Evolutionary conservation across 176 grass and related monocot species (phyloP).

Genomic region (Poa pratensis): DNA sequence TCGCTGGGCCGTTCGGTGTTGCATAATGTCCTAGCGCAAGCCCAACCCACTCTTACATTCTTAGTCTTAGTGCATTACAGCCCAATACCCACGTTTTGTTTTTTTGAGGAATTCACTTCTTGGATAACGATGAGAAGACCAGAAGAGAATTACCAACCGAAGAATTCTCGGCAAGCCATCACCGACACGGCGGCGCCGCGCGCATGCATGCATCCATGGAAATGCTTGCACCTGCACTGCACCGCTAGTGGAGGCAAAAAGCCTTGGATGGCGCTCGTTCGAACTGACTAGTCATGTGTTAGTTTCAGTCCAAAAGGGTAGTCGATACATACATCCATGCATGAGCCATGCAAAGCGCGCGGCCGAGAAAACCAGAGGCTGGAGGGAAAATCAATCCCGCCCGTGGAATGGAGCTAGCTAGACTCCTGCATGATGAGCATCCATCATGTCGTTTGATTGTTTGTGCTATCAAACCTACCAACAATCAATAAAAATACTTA

Average conservation of each 20-base stretch:
- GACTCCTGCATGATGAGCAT: background rate
- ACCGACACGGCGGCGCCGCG: background rate
- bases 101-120: too few species aligned
- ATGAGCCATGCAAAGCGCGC: background rate
- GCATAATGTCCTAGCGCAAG: too few species aligned
- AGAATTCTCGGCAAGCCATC: background rate
- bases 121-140: conserved; percentile 4
- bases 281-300: background rate
- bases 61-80: too few species aligned
- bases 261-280: conserved; percentile 13
- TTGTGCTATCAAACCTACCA: conserved; percentile 26
- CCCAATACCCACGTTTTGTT: too few species aligned
- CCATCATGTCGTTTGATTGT: too few species aligned
- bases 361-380: too few species aligned
- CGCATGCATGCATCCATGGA: background rate
- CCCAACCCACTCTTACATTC: too few species aligned
- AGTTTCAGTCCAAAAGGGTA: background rate
- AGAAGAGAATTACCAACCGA: background rate
- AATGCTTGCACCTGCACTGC: background rate
- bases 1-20: too few species aligned
- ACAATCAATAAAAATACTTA: background rate
- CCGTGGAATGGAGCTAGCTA: conserved; percentile 5
- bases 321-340: background rate
- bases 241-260: conserved; percentile 37
- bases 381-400: background rate